Base-by-base conservation (phyloP, 108 stramenopile genomes). In the Stephanodiscus minutulus region DNA sequence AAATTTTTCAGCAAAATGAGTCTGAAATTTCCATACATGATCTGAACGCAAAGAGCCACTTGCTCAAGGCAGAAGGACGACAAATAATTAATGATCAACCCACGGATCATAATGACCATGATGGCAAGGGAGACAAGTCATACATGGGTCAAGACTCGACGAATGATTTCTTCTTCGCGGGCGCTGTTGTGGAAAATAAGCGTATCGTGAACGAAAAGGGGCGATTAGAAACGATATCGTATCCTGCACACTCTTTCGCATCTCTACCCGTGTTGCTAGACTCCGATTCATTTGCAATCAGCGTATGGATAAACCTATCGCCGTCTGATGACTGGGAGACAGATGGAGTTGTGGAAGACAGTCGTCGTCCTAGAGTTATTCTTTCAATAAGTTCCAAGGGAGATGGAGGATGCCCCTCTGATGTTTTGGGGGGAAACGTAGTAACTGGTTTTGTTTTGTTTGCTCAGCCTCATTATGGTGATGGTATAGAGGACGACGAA, bases 71-170 rank as follows among this genome's bases (percentile, higher is more conserved):
- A 15, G 54, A 68, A 57, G 55, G 39, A 55, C 53, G 39, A 55
- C 66, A 56, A 68, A 56, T 57, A n/a, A n/a, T 57, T 27, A 7
- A 44, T 18, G 55, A 57, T 37, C n/a, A 55, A n/a, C 52, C 53
- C 41, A 66, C 35, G 13, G 36, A 55, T 35, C 17, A 31, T 35
- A 53, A 35, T 17, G 53, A 66, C 8, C 33, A 59, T 10, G 58
- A 31, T 22, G 47, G 31, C 27, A 31, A 70, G 31, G 59, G 47
- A 12, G 58, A 70, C 11, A 46, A 70, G 48, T 35, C 35, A 15
- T 76, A 76, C 56, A 56, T 77, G 46, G 76, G 68, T 21, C 25
- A 77, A 52, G 76, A 77, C 70, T 57, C 69, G 33, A 77, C 76
- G 33, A 20, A 22, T n/a, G 76, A 77, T 28, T 77, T 70, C 55